Evolutionary conservation across 2,329 filamentous ascomycete genomes (phyloP).

Genomic region (Pseudogymnoascus sp.): DNA sequence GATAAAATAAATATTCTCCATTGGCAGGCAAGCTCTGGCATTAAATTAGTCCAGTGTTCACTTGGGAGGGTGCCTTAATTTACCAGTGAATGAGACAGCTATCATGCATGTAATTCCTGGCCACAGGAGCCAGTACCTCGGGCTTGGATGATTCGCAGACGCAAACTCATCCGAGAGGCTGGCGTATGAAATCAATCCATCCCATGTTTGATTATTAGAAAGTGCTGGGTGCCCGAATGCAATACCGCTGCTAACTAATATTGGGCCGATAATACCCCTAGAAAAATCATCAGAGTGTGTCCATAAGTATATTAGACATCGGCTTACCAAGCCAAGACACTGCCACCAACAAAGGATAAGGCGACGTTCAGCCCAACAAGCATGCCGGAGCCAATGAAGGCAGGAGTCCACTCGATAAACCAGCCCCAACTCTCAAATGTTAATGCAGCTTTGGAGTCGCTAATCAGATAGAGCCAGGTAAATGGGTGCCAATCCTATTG

Average conservation of each 20-base stretch:
- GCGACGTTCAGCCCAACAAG: slow-evolving; percentile 7
- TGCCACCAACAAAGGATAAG: slow-evolving; percentile 7
- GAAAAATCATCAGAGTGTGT: background rate
- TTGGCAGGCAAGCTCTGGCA: slow-evolving; percentile 2
- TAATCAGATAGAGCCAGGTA: slow-evolving; percentile 26
- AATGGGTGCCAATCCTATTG: slow-evolving; percentile 1
- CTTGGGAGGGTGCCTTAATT: too few species aligned
- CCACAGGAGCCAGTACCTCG: background rate
- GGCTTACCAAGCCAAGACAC: slow-evolving; percentile 5
- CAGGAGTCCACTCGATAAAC: slow-evolving; percentile 31
- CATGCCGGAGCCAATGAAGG: slow-evolving; percentile 11
- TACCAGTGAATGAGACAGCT: background rate
- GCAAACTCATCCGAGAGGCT: slow-evolving; percentile 2
- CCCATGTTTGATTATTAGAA: background rate
- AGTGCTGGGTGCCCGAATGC: background rate
- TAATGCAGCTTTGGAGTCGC: slow-evolving; percentile 22
- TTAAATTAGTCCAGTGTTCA: background rate
- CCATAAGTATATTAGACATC: background rate
- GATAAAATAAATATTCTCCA: slow-evolving; percentile 6
- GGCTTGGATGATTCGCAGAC: background rate
- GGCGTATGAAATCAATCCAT: slow-evolving; percentile 1
- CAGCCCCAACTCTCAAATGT: slow-evolving; percentile 37
- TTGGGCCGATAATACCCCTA: slow-evolving; percentile 10
- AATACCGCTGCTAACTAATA: background rate
- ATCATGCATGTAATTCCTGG: slow-evolving; percentile 1